Evolutionary conservation across 2,329 filamentous ascomycete species (phyloP).

Genomic region (Curvularia spicifera): DNA sequence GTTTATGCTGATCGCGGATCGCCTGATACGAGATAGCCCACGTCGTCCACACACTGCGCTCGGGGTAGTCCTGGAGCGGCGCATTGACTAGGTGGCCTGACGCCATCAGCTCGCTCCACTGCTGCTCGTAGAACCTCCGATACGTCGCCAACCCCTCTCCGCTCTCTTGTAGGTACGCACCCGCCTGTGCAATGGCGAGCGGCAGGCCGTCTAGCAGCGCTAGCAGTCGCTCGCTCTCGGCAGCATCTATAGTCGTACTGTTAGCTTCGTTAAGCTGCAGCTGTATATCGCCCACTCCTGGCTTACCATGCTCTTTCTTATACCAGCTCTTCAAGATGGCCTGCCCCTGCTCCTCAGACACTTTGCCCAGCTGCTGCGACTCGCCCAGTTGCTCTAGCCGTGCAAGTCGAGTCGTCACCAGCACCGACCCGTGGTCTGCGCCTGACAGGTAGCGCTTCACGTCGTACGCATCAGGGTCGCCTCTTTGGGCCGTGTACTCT

Average conservation of each 20-base stretch:
- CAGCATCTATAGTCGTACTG: too few species aligned
- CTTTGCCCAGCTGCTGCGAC: slow-evolving; percentile 21
- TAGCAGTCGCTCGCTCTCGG: too few species aligned
- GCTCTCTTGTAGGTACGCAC: slow-evolving; percentile 10
- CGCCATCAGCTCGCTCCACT: slow-evolving; percentile 36
- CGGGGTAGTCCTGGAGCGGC: slow-evolving; percentile 33
- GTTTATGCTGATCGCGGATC: too few species aligned
- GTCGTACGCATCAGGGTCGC: not conserved
- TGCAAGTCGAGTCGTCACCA: not conserved
- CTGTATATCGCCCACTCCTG: not conserved
- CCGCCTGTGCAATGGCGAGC: too few species aligned
- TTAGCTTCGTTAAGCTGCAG: too few species aligned
- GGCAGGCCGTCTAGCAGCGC: too few species aligned
- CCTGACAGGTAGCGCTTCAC: slow-evolving; percentile 23
- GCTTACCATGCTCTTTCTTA: slow-evolving; percentile 22
- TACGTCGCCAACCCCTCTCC: slow-evolving; percentile 24
- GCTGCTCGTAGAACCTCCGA: slow-evolving; percentile 35
- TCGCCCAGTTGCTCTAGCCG: slow-evolving; percentile 9
- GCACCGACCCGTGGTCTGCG: slow-evolving; percentile 29
- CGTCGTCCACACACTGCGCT: slow-evolving; percentile 7
- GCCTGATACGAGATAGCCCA: too few species aligned
- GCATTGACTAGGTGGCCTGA: slow-evolving; percentile 9
- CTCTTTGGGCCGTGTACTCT: not conserved
- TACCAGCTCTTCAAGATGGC: slow-evolving; percentile 29
- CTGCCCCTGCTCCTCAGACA: slow-evolving; percentile 16